Evolutionary conservation across 2,329 filamentous ascomycete genomes (phyloP).

Genomic region (Cladophialophora bantiana): DNA sequence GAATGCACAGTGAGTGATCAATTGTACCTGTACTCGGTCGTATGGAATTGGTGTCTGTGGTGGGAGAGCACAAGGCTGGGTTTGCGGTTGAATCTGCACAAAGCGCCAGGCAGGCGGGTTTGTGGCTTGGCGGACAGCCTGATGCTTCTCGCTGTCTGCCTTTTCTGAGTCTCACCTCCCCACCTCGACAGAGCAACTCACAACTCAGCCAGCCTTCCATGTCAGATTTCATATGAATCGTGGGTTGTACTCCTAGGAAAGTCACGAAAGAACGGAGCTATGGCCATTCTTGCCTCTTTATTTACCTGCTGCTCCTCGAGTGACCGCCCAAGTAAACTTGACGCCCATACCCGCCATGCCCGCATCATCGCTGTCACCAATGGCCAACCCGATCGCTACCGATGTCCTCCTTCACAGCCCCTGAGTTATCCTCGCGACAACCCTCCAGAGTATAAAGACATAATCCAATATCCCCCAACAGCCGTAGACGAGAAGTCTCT

Average conservation of each 20-base stretch:
- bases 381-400: not conserved
- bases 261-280: not conserved
- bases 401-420: conserved; percentile 15
- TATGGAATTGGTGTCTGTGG: too few relatives aligned
- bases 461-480: conserved; percentile 18
- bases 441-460: conserved; percentile 34
- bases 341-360: conserved; percentile 31
- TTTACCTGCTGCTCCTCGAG: conserved; percentile 26
- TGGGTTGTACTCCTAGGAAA: not conserved
- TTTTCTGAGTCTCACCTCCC: too few relatives aligned
- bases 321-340: conserved; percentile 24
- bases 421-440: conserved; percentile 16
- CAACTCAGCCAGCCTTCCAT: not conserved
- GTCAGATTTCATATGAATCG: not conserved
- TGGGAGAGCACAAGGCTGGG: too few relatives aligned
- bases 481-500: conserved; percentile 31
- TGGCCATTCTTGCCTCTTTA: conserved; percentile 20
- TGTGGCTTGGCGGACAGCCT: conserved; percentile 12
- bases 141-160: not conserved
- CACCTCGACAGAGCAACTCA: too few relatives aligned
- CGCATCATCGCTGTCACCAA: conserved; percentile 31
- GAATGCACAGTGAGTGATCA: too few relatives aligned
- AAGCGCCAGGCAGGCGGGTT: conserved; percentile 6
- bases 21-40: too few relatives aligned
- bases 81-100: too few relatives aligned